A percentile compares a stretch with the other conserved stretches of the same genome.
Conservation (phyloP, 768 basidiomycete genomes). For the Rickenella mellea region DNA sequence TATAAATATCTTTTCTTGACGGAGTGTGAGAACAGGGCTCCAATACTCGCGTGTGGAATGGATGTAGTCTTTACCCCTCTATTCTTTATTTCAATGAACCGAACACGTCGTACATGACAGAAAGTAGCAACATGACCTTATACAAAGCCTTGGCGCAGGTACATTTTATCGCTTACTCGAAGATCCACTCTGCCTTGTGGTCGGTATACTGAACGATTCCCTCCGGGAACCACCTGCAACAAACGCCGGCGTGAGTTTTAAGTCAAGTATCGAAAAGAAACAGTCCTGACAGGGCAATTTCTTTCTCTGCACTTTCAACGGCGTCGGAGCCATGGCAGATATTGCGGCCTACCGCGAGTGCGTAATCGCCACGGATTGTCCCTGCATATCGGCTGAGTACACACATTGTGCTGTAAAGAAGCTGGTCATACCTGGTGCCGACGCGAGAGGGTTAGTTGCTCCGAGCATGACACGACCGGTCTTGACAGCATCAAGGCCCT, state of each 20-base stretch:
- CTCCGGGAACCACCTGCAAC: slow-evolving; percentile 83
- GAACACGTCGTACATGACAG: background rate
- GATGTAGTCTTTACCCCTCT: too few relatives aligned
- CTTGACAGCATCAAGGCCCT: slow-evolving; percentile 91
- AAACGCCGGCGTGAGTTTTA: slow-evolving; percentile 4
- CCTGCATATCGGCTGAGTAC: slow-evolving; percentile 31
- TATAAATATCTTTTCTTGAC: too few relatives aligned
- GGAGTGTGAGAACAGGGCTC: too few relatives aligned
- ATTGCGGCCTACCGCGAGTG: slow-evolving; percentile 90
- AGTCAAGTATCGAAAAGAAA: slow-evolving; percentile 7
- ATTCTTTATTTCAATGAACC: too few relatives aligned
- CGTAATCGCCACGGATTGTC: slow-evolving; percentile 93
- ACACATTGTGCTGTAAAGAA: background rate
- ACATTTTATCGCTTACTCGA: slow-evolving; percentile 43
- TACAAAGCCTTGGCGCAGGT: background rate
- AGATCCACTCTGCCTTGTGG: slow-evolving; percentile 63
- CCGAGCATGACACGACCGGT: slow-evolving; percentile 95
- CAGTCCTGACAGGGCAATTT: slow-evolving; percentile 74
- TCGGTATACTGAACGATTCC: slow-evolving; percentile 64
- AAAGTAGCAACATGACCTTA: background rate
- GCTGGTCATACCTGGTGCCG: slow-evolving; percentile 62
- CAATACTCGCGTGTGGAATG: too few relatives aligned
- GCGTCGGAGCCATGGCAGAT: slow-evolving; percentile 89
- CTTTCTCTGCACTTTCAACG: slow-evolving; percentile 86
- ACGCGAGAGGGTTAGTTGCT: slow-evolving; percentile 91